Conservation (phyloP, 1,139 yeast genomes). For the Candida anutae region DNA sequence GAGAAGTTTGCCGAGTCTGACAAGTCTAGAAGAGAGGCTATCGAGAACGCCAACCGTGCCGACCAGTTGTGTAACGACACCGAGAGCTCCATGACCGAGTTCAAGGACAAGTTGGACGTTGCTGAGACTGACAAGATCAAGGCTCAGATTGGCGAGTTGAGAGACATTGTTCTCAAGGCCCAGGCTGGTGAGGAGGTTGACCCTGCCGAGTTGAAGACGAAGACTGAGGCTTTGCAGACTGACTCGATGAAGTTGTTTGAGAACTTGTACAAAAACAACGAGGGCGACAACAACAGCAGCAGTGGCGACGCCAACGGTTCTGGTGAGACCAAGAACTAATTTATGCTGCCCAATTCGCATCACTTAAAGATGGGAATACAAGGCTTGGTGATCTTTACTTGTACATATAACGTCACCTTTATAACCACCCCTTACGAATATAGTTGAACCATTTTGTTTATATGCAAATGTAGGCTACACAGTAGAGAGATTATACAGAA, state of each 20-base stretch:
- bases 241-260: slow-evolving; percentile 91
- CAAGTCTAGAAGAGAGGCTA: slow-evolving; percentile 89
- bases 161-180: slow-evolving; percentile 89
- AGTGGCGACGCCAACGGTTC: slow-evolving; percentile 10
- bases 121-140: slow-evolving; percentile 82
- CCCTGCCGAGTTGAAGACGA: slow-evolving; percentile 77
- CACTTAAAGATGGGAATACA: too few relatives aligned
- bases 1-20: slow-evolving; percentile 97
- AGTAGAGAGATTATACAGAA: too few relatives aligned
- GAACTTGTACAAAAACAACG: slow-evolving; percentile 83
- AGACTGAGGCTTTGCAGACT: slow-evolving; percentile 91
- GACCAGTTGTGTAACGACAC: slow-evolving; percentile 96
- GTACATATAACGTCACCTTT: too few relatives aligned
- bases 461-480: too few relatives aligned
- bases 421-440: too few relatives aligned
- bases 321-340: slow-evolving; percentile 40
- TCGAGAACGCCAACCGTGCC: slow-evolving; percentile 94
- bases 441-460: too few relatives aligned
- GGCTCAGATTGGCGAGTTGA: slow-evolving; percentile 67
- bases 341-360: too few relatives aligned
- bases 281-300: slow-evolving; percentile 17
- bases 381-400: too few relatives aligned
- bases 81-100: slow-evolving; percentile 88
- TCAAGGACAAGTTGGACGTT: slow-evolving; percentile 86
- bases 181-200: slow-evolving; percentile 89